Evolutionary conservation across 768 basidiomycete species (phyloP).

Genomic region (Naganishia onofrii): DNA sequence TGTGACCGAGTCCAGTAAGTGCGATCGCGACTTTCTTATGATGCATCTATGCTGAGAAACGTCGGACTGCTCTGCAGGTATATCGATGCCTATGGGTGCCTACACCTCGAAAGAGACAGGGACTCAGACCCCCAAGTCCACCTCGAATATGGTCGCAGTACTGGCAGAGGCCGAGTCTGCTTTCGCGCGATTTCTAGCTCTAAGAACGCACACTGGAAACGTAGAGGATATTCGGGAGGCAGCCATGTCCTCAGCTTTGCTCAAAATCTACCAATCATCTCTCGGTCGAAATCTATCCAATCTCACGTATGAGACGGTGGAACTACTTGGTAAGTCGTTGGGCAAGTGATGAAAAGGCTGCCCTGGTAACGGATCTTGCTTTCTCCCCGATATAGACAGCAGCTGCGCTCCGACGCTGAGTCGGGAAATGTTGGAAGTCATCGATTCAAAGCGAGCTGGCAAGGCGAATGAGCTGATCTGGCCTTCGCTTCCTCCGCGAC

Average conservation of each 20-base stretch:
- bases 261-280: conserved; percentile 74
- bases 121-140: conserved; percentile 55
- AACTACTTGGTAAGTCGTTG: conserved; percentile 61
- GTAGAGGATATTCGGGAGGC: conserved; percentile 73
- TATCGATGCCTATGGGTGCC: conserved; percentile 81
- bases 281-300: conserved; percentile 63
- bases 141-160: conserved; percentile 61
- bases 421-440: conserved; percentile 75
- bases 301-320: conserved; percentile 61
- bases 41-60: background rate
- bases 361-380: background rate
- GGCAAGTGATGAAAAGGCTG: background rate
- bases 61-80: conserved; percentile 21
- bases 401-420: conserved; percentile 74
- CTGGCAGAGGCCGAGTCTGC: conserved; percentile 68
- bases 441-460: conserved; percentile 43
- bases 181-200: conserved; percentile 65
- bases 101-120: conserved; percentile 57
- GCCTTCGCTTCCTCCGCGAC: conserved; percentile 55
- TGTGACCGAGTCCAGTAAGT: conserved; percentile 81
- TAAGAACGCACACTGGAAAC: conserved; percentile 62
- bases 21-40: conserved; percentile 43
- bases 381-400: conserved; percentile 59
- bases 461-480: conserved; percentile 68
- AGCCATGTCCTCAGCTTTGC: conserved; percentile 65